A percentile compares a stretch with the other conserved stretches of the same genome.
Evolutionary conservation across 1,284 basidiomycete genomes (phyloP).

Genomic region (Schizophyllum commune): DNA sequence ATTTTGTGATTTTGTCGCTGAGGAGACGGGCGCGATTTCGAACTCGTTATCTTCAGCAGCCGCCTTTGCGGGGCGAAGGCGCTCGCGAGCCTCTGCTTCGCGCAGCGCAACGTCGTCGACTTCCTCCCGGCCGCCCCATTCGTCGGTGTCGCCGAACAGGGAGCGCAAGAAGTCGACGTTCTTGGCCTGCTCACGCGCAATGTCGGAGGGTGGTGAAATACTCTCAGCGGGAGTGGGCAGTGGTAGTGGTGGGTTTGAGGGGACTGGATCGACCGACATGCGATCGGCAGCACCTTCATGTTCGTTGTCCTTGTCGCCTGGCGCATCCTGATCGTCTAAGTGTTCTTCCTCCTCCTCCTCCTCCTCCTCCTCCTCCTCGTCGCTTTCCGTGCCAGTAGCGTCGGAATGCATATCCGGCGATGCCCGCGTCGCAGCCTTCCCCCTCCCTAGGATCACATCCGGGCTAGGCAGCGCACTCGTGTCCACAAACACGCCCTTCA

Average conservation of each 20-base stretch:
- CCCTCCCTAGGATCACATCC: not conserved
- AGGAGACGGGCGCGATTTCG: constrained; percentile 33
- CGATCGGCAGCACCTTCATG: not conserved
- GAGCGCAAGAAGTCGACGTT: constrained; percentile 42
- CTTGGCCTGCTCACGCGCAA: constrained; percentile 37
- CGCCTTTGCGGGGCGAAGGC: constrained; percentile 14
- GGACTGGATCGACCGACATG: not conserved
- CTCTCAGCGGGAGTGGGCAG: not conserved
- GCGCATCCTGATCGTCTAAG: not conserved
- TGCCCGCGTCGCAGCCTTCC: not conserved
- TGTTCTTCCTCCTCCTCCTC: not conserved
- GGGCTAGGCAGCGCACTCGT: constrained; percentile 14
- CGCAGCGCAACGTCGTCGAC: constrained; percentile 44
- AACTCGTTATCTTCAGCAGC: constrained; percentile 21
- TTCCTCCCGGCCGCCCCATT: constrained; percentile 52
- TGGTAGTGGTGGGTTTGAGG: not conserved
- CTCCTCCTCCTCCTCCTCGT: constrained; percentile 2
- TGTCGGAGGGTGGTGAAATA: constrained; percentile 18
- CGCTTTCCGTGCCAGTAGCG: not conserved
- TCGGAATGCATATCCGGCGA: not conserved
- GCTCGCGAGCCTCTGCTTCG: constrained; percentile 25
- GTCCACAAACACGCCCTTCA: constrained; percentile 61
- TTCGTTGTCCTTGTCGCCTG: not conserved
- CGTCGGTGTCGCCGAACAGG: constrained; percentile 41
- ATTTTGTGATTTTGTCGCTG: constrained; percentile 12